Percentiles rank a stretch among this genome's conserved stretches.
These are phyloP conservation scores for Kuraishia cidri DNA, from an alignment of 805 yeast genomes.

Conservation along the genomic window DNA sequence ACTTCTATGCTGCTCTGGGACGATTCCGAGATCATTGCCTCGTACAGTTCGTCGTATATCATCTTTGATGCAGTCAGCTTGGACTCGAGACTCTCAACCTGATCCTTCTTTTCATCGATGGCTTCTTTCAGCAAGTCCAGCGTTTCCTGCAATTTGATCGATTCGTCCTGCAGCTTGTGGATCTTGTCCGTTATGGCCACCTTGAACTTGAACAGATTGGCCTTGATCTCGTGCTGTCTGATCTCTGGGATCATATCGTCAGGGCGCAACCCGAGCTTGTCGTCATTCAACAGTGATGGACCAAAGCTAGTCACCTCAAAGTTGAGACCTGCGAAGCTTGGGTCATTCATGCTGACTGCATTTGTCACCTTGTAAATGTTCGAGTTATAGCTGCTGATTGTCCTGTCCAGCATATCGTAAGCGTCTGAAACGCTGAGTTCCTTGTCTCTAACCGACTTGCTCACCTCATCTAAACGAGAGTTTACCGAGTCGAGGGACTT, in stretches of 20 bases:
- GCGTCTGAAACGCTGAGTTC: constrained; percentile 39
- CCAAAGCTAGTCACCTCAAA: constrained; percentile 28
- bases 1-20: constrained; percentile 52
- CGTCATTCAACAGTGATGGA: constrained; percentile 27
- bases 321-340: constrained; percentile 11
- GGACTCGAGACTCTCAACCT: constrained; percentile 48
- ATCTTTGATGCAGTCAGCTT: constrained; percentile 31
- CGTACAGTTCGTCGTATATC: constrained; percentile 46
- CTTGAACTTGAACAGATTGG: constrained; percentile 33
- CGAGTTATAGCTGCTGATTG: constrained; percentile 49
- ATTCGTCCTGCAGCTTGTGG: constrained; percentile 46
- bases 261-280: constrained; percentile 35
- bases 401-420: constrained; percentile 40
- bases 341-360: constrained; percentile 9
- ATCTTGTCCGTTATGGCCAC: constrained; percentile 32
- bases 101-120: constrained; percentile 47
- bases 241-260: constrained; percentile 29
- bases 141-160: constrained; percentile 46
- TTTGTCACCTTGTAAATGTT: constrained; percentile 38
- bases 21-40: constrained; percentile 42
- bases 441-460: constrained; percentile 34
- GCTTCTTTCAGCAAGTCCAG: constrained; percentile 48
- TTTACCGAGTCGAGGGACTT: constrained; percentile 10
- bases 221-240: constrained; percentile 20
- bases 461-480: constrained; percentile 2